Percentiles rank a stretch among this genome's conserved stretches.
These are phyloP conservation scores for Aspergillus carlsbadensis DNA, from an alignment of 495 filamentous ascomycete genomes.

Conservation along the genomic window DNA sequence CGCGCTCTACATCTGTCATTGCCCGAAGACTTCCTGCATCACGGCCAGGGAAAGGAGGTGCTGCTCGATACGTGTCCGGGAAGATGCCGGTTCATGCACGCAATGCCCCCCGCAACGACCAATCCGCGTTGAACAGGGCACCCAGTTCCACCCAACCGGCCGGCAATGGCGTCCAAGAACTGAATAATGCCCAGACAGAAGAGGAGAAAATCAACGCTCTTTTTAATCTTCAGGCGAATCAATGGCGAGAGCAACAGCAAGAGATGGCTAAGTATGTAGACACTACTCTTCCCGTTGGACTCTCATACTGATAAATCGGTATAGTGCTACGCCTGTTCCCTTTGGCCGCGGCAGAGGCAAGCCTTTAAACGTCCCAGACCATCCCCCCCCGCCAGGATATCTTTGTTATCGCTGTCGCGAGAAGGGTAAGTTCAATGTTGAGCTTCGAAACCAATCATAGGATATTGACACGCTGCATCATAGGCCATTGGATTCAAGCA, in stretches of 20 bases:
- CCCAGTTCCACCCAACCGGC: constrained; percentile 40
- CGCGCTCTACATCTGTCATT: constrained; percentile 89
- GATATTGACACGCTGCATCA: not conserved
- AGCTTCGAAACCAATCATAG: not conserved
- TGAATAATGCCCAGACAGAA: constrained; percentile 75
- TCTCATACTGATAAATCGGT: constrained; percentile 35
- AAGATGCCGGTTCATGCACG: constrained; percentile 93
- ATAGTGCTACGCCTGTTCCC: constrained; percentile 64
- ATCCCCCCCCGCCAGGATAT: constrained; percentile 88
- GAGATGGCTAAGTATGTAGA: constrained; percentile 85
- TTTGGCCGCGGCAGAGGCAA: constrained; percentile 56
- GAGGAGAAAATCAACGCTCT: constrained; percentile 89
- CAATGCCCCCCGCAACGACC: constrained; percentile 73
- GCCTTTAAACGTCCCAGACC: constrained; percentile 77
- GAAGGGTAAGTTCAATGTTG: constrained; percentile 58
- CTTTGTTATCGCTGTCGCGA: constrained; percentile 97
- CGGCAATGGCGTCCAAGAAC: constrained; percentile 56
- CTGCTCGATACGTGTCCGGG: constrained; percentile 93
- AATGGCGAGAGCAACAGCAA: constrained; percentile 85
- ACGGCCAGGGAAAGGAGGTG: constrained; percentile 78
- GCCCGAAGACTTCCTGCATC: constrained; percentile 82
- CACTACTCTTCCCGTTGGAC: not conserved
- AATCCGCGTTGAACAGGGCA: constrained; percentile 47
- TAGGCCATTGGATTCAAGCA: constrained; percentile 93
- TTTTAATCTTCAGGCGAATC: constrained; percentile 77